Evolutionary conservation across 345 rosid species (phyloP).

Genomic region (Eucalyptus guilfoylei): DNA sequence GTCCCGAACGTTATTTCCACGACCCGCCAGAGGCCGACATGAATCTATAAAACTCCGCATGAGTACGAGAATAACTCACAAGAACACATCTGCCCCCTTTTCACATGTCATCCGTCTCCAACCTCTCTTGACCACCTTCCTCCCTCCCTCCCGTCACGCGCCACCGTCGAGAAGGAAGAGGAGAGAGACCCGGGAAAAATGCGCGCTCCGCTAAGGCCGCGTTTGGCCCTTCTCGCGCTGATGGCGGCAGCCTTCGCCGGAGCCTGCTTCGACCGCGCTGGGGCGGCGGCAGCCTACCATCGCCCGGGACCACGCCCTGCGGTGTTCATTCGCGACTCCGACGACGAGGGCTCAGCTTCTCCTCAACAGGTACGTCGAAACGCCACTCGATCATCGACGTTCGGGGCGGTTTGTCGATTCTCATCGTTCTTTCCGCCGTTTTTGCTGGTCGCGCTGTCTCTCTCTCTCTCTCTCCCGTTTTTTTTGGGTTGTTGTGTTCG

Average conservation of each 20-base stretch:
- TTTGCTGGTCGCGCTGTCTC: not conserved
- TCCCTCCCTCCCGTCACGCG: not conserved
- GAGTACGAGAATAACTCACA: not conserved
- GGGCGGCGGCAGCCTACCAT: slow-evolving; percentile 7
- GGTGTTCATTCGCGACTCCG: not conserved
- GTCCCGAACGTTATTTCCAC: not conserved
- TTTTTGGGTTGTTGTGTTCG: not conserved
- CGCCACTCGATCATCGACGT: not conserved
- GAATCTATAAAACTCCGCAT: not conserved
- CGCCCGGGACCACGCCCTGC: slow-evolving; percentile 28
- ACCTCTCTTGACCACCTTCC: not conserved
- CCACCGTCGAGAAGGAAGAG: not conserved
- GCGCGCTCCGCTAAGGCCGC: not conserved
- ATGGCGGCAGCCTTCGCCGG: not conserved
- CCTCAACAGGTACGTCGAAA: slow-evolving; percentile 44
- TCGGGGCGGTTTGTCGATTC: not conserved
- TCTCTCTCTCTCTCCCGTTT: not conserved
- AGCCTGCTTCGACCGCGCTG: not conserved
- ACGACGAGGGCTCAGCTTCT: not conserved
- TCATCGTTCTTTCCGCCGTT: not conserved
- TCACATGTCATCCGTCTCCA: not conserved
- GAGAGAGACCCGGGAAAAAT: not conserved
- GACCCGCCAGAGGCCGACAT: not conserved
- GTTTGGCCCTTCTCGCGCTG: not conserved
- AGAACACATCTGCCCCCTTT: not conserved